A percentile compares a stretch with the other conserved stretches of the same genome.
Conservation (phyloP, 2,329 filamentous ascomycete species). For the Xylariomycetidae sp. region DNA sequence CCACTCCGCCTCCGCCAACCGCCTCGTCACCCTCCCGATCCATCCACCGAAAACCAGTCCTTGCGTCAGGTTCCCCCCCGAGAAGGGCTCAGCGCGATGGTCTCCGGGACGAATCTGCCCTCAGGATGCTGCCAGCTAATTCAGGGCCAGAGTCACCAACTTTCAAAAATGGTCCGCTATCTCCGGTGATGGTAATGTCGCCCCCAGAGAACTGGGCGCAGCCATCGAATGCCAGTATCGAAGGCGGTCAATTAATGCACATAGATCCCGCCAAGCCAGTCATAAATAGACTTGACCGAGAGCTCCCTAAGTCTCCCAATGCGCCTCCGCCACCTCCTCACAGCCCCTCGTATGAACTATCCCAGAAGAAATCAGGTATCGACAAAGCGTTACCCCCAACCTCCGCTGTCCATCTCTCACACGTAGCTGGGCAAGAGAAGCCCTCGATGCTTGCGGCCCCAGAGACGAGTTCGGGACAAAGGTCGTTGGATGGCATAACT, state of each 20-base stretch:
- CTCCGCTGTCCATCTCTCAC: slow-evolving; percentile 15
- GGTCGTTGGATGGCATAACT: slow-evolving; percentile 8
- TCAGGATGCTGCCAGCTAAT: slow-evolving; percentile 22
- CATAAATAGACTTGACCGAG: slow-evolving; percentile 19
- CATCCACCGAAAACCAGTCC: slow-evolving; percentile 22
- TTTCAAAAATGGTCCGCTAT: slow-evolving; percentile 48
- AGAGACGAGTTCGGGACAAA: slow-evolving; percentile 10
- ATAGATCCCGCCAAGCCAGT: slow-evolving; percentile 4
- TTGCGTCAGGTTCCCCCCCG: slow-evolving; percentile 25
- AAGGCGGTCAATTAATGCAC: slow-evolving; percentile 29
- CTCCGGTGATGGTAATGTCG: slow-evolving; percentile 52
- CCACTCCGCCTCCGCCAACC: slow-evolving; percentile 21
- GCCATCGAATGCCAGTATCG: slow-evolving; percentile 49
- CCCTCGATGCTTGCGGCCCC: slow-evolving; percentile 8
- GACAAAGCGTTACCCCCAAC: slow-evolving; percentile 14
- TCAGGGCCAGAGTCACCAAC: slow-evolving; percentile 36
- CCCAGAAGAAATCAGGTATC: slow-evolving; percentile 10
- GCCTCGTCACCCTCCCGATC: slow-evolving; percentile 23
- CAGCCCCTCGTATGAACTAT: slow-evolving; percentile 18
- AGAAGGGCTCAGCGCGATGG: slow-evolving; percentile 29
- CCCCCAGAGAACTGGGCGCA: slow-evolving; percentile 48
- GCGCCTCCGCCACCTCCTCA: slow-evolving; percentile 36
- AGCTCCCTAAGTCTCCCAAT: slow-evolving; percentile 29
- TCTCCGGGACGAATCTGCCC: slow-evolving; percentile 16
- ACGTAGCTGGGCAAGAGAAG: slow-evolving; percentile 18